Evolutionary conservation across 148 eudicot species (phyloP), one percentile per base, ranked within the genome.

Genomic region (Chenopodium formosanum): DNA sequence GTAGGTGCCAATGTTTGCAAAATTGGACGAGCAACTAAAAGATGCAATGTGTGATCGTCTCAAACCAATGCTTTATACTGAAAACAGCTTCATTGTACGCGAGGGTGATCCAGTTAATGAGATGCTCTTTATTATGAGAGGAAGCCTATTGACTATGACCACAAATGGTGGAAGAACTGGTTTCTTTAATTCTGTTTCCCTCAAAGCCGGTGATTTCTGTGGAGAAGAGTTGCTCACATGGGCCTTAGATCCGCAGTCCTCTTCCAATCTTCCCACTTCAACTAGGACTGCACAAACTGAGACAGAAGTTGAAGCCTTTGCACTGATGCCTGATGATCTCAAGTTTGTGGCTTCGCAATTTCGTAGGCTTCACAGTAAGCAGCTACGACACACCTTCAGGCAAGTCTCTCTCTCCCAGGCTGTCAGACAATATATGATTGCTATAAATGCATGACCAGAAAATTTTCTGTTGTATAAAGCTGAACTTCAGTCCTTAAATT

Each of bases 161-260:
- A 91, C 97, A n/a, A 91, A 91, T 84, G 94, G 97, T 20, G 97
- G 97, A 75, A 87, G 94, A 85, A 87, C 90, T 6, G 91, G 91
- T 50, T 90, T 91, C 85, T 88, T 92, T 81, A 90, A 91, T 88
- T 85, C 90, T 50, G 88, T 70, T 20, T 2, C 67, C 79, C 94
- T 92, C 52, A 83, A 82, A 13, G 88, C 91, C 4, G 92, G 92
- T 29, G 94, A 88, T 73, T 92, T 91, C 70, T 92, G 94, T 83
- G 97, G 97, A 69, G 97, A 92, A 80, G 94, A 91, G 87, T 90
- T 92, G 82, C 87, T 91, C 58, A 91, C 94, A 20, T 92, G 97
- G 97, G 97, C 94, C 14, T 76, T 92, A 74, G 96, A 89, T 80
- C 93, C 92, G 63, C 86, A 85, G 20, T 82, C 88, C 32, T 89